These are phyloP conservation scores for Metahyphopichia silvanorum DNA, from an alignment of 805 yeast genomes.

Conservation along the genomic window DNA sequence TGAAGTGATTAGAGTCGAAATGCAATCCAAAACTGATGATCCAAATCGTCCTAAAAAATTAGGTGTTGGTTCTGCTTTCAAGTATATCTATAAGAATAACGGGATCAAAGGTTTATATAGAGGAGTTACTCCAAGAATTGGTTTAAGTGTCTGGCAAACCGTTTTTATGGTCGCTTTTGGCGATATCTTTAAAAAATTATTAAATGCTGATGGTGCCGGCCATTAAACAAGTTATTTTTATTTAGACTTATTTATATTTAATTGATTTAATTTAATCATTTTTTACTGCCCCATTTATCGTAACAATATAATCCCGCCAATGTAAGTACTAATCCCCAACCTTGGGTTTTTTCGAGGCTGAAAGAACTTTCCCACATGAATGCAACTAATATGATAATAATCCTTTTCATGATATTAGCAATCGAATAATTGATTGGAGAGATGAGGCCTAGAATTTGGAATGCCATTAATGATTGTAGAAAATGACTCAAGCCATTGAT, in stretches of 20 bases:
- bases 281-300: constrained; percentile 39
- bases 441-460: constrained; percentile 67
- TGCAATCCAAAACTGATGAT: constrained; percentile 93
- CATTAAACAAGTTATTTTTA: constrained; percentile 18
- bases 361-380: constrained; percentile 56
- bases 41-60: constrained; percentile 94
- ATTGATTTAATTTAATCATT: not conserved
- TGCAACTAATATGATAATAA: constrained; percentile 65
- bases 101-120: constrained; percentile 90
- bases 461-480: constrained; percentile 69
- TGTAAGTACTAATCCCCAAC: constrained; percentile 34
- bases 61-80: constrained; percentile 70
- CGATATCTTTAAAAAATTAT: constrained; percentile 58
- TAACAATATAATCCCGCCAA: constrained; percentile 39
- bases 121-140: constrained; percentile 97
- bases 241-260: not conserved
- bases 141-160: constrained; percentile 97
- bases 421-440: constrained; percentile 78
- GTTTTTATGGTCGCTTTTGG: constrained; percentile 98
- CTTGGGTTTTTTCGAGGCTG: constrained; percentile 25
- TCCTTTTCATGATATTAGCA: constrained; percentile 73
- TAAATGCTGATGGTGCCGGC: constrained; percentile 40
- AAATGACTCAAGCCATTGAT: constrained; percentile 72
- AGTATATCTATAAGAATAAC: constrained; percentile 75
- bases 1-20: constrained; percentile 95